phyloP scores from a whole-genome alignment of 2,329 filamentous ascomycete species.

The Aureobasidium uvarum region DNA sequence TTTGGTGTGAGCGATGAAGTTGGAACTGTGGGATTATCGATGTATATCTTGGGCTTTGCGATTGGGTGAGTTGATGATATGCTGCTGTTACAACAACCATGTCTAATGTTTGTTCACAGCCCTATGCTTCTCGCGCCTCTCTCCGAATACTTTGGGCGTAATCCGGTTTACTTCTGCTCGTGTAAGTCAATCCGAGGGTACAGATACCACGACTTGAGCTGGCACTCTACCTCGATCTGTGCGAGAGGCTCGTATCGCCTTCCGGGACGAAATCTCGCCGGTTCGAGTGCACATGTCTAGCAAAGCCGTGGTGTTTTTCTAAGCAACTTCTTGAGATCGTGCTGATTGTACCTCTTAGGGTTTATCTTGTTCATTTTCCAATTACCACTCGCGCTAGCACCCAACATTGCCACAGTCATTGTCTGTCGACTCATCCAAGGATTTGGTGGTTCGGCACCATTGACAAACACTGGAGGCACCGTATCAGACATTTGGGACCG shows the following conservation, averaged over 20 bases:
- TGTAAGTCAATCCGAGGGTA: conserved; percentile 20
- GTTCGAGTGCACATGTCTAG: too few relatives aligned
- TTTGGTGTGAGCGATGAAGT: conserved; percentile 38
- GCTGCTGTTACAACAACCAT: not conserved
- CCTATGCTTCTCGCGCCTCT: conserved; percentile 37
- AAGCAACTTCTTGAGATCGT: too few relatives aligned
- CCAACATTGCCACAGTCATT: conserved; percentile 30
- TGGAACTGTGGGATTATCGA: conserved; percentile 38
- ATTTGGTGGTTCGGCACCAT: conserved; percentile 37
- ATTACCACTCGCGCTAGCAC: conserved; percentile 29
- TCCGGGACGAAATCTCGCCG: too few relatives aligned
- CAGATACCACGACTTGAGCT: too few relatives aligned
- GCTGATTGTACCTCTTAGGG: conserved; percentile 16
- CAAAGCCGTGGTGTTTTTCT: too few relatives aligned
- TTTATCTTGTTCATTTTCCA: conserved; percentile 38
- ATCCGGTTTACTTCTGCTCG: conserved; percentile 37
- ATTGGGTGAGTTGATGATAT: conserved; percentile 25
- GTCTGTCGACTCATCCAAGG: conserved; percentile 37
- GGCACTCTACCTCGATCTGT: too few relatives aligned
- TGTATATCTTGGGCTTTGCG: conserved; percentile 35
- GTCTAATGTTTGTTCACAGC: conserved; percentile 11
- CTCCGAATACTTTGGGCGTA: conserved; percentile 41
- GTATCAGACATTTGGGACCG: conserved; percentile 39
- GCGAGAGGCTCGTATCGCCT: too few relatives aligned
- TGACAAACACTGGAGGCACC: conserved; percentile 39